These are phyloP conservation scores for Porphyrellus cyaneotinctus DNA, from an alignment of 768 basidiomycete species.

Conservation along the genomic window DNA sequence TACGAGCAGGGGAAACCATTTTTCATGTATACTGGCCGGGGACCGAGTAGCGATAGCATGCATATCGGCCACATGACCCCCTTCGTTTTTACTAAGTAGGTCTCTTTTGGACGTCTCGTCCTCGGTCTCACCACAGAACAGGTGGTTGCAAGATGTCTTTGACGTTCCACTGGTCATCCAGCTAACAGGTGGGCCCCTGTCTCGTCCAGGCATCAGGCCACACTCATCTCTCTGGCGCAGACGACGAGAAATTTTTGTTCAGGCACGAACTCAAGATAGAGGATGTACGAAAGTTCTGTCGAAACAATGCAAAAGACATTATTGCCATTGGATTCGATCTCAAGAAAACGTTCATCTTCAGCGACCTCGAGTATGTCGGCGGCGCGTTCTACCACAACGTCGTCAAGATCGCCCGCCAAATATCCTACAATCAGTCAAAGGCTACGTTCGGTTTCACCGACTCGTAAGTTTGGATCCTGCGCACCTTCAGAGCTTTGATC, in stretches of 20 bases:
- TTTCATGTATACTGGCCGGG: constrained; percentile 96
- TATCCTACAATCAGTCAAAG: constrained; percentile 90
- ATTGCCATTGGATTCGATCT: constrained; percentile 93
- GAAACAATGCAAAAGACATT: constrained; percentile 89
- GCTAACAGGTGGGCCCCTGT: constrained; percentile 65
- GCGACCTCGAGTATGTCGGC: constrained; percentile 84
- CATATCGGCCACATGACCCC: constrained; percentile 98
- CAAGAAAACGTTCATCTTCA: constrained; percentile 96
- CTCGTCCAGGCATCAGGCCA: not conserved
- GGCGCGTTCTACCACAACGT: constrained; percentile 94
- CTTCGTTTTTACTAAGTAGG: constrained; percentile 94
- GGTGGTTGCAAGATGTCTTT: constrained; percentile 97
- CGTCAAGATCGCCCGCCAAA: constrained; percentile 86
- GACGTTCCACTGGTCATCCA: constrained; percentile 93
- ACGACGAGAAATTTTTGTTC: constrained; percentile 99
- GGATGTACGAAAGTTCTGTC: constrained; percentile 77
- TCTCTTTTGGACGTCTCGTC: constrained; percentile 2
- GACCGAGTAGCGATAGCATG: constrained; percentile 95
- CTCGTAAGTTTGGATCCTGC: constrained; percentile 57
- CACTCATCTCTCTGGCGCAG: constrained; percentile 35
- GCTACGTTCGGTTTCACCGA: constrained; percentile 97
- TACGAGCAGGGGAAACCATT: constrained; percentile 97
- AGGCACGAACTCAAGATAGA: constrained; percentile 91
- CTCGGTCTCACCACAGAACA: constrained; percentile 28
- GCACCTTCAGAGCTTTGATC: not conserved